A percentile compares a stretch with the other conserved stretches of the same genome.
Evolutionary conservation across 2,329 filamentous ascomycete genomes (phyloP).

Genomic region (Mycocentrospora acerina): DNA sequence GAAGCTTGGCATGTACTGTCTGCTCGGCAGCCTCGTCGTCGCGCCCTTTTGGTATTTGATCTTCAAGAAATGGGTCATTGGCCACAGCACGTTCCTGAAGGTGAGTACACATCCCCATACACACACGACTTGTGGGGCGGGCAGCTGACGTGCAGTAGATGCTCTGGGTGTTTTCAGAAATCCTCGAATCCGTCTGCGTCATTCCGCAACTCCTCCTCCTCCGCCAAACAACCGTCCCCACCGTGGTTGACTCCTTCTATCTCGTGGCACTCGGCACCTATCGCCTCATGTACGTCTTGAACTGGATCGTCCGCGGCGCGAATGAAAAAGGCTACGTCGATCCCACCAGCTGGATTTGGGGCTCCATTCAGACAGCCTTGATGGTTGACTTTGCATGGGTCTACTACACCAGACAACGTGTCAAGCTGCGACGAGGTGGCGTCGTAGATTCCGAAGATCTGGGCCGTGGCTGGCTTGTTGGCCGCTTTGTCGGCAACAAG

Average conservation of each 20-base stretch:
- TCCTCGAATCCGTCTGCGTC: constrained; percentile 88
- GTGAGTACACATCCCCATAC: constrained; percentile 29
- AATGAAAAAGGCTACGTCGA: constrained; percentile 60
- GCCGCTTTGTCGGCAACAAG: constrained; percentile 69
- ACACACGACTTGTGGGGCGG: not conserved
- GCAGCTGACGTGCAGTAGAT: constrained; percentile 54
- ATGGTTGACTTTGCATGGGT: constrained; percentile 97
- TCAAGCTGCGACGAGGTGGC: constrained; percentile 86
- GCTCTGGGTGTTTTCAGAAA: constrained; percentile 84
- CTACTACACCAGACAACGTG: constrained; percentile 88
- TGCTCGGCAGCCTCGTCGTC: constrained; percentile 64
- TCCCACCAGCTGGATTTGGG: constrained; percentile 78
- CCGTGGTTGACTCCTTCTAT: constrained; percentile 96
- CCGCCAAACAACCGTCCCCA: constrained; percentile 91
- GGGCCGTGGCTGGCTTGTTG: constrained; percentile 79
- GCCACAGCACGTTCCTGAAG: constrained; percentile 38
- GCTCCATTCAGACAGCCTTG: constrained; percentile 82
- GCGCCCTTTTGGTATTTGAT: constrained; percentile 74
- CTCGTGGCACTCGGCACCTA: constrained; percentile 85
- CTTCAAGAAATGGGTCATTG: constrained; percentile 56
- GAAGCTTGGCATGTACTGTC: constrained; percentile 76
- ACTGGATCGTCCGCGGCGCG: constrained; percentile 78
- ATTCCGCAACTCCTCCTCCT: constrained; percentile 89
- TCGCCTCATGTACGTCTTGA: constrained; percentile 84
- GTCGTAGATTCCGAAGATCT: constrained; percentile 90